Evolutionary conservation across 1,284 basidiomycete genomes (phyloP), one percentile per base, ranked within the genome.

Genomic region (Cerrena zonata): DNA sequence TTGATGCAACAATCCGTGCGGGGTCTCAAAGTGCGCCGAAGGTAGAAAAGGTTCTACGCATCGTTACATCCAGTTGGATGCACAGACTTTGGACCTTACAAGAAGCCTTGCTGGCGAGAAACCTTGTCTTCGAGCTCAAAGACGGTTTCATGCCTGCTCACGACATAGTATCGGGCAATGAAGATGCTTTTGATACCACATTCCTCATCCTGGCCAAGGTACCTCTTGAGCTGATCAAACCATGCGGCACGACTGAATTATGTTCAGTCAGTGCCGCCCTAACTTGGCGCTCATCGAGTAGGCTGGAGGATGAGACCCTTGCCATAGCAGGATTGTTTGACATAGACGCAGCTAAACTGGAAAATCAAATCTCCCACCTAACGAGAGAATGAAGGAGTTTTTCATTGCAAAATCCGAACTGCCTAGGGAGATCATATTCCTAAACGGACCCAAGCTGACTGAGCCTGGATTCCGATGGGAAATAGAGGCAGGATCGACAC

Each of bases 51-150:
- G 5, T 57, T 12, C 37, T 57, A 13, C 53, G 57, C 5, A 53
- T 59, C 49, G 36, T 47, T 2, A 50, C 53, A 1, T 59, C 56
- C 1, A 54, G 45, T 2, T 59, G 58, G 58, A 36, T 54, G 37
- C 50, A 51, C 30, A 53, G 58, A 1, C 23, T 57, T 4, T 59
- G 56, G 58, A 59, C 58, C 12, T 46, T 59, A 5, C 58, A 59
- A 24, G 56, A 59, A 41, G 58, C 45, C 12, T n/a, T 57, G n/a
- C 50, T 58, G 4, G 58, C 53, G 15, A 50, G 49, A 15, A 44
- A 51, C 18, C 56, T 59, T 23, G 44, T 27, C 34, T 58, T 58
- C 49, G 55, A 56, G 42, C 50, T 58, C 42, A 5, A 40, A 12
- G 55, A 58, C 5, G 55, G 53, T 3, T 22, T 54, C 1, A 39